Evolutionary conservation across 108 stramenopile genomes (phyloP).

Genomic region (Pseudonitzschia multiseries): DNA sequence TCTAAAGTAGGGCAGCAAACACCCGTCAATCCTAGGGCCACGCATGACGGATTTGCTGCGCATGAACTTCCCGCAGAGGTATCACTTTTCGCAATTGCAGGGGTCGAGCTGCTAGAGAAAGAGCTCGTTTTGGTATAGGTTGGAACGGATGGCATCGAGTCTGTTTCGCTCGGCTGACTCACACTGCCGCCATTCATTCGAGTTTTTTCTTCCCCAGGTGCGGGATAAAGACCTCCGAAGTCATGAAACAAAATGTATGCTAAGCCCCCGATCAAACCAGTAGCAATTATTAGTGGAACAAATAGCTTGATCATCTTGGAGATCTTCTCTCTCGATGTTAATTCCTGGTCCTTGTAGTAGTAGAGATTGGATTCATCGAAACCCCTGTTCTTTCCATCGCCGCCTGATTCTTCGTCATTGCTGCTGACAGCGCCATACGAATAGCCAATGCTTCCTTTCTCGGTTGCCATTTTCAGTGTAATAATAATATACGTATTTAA

Average conservation of each 20-base stretch:
- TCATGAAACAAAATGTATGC: slow-evolving; percentile 17
- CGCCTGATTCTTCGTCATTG: slow-evolving; percentile 1
- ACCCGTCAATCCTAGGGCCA: slow-evolving; percentile 28
- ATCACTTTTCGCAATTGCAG: neutral
- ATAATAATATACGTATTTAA: too few species aligned
- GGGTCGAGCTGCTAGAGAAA: neutral
- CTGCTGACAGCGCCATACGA: slow-evolving; percentile 19
- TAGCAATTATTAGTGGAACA: slow-evolving; percentile 37
- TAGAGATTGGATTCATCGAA: slow-evolving; percentile 29
- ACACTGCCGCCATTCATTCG: neutral
- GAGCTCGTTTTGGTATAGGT: neutral
- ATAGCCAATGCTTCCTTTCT: neutral
- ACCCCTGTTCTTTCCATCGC: slow-evolving; percentile 5
- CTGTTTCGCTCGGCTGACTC: neutral
- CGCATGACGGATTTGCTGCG: slow-evolving; percentile 30
- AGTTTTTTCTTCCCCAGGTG: slow-evolving; percentile 2
- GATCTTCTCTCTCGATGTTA: slow-evolving; percentile 16
- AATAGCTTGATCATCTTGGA: slow-evolving; percentile 11
- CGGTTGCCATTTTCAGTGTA: neutral
- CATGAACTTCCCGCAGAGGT: slow-evolving; percentile 16
- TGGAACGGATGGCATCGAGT: neutral
- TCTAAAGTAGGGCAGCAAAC: slow-evolving; percentile 45
- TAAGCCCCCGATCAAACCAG: slow-evolving; percentile 22
- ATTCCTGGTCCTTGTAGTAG: slow-evolving; percentile 21
- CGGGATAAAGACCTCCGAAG: slow-evolving; percentile 26